A percentile compares a stretch with the other conserved stretches of the same genome.
Conservation (phyloP, 164 flowering plant genomes). For the Taxillus chinensis region DNA sequence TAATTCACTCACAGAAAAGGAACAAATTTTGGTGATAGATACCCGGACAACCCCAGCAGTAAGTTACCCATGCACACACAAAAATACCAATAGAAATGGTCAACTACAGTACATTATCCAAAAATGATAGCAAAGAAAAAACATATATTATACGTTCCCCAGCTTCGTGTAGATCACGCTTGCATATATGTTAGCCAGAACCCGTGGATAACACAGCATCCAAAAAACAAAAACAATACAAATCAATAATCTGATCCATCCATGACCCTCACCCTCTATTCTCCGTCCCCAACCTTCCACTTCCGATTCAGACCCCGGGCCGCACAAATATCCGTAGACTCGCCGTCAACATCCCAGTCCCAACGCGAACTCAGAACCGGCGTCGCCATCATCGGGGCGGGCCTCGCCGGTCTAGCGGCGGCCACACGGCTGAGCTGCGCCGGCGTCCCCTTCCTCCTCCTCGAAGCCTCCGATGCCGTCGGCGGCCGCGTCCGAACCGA, state of each 20-base stretch:
- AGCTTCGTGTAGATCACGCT: too few species aligned
- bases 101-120: too few species aligned
- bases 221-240: too few species aligned
- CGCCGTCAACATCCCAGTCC: slow-evolving; percentile 8
- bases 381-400: slow-evolving; percentile 70
- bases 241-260: neutral
- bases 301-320: slow-evolving; percentile 10
- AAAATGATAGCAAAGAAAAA: too few species aligned
- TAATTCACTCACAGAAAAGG: too few species aligned
- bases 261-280: slow-evolving; percentile 4
- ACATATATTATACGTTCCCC: too few species aligned
- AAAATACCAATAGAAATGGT: too few species aligned
- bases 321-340: slow-evolving; percentile 8
- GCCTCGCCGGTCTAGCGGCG: slow-evolving; percentile 95
- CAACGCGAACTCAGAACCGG: slow-evolving; percentile 20
- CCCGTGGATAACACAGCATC: too few species aligned
- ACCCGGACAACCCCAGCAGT: too few species aligned
- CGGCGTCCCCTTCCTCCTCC: slow-evolving; percentile 60
- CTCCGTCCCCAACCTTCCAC: slow-evolving; percentile 11
- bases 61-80: too few species aligned
- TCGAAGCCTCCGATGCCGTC: slow-evolving; percentile 78
- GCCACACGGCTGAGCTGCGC: slow-evolving; percentile 53
- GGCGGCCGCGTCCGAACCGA: slow-evolving; percentile 96
- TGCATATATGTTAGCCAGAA: too few species aligned
- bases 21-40: too few species aligned